Evolutionary conservation across 306 rosid genomes (phyloP).

Genomic region (peach (Prunus persica)): DNA sequence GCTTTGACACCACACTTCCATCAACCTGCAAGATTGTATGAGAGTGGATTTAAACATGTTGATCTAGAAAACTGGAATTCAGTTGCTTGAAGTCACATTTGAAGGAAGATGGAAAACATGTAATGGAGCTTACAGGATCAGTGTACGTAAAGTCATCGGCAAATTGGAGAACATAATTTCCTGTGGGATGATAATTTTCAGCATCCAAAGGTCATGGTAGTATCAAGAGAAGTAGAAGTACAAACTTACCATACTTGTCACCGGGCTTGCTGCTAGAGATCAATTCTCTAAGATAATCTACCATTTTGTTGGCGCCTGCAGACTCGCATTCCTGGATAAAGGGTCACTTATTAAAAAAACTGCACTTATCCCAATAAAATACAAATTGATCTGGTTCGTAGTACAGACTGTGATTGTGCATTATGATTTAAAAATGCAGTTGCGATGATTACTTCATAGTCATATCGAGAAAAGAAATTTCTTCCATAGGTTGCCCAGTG

Average conservation of each 20-base stretch:
- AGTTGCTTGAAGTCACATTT: constrained; percentile 17
- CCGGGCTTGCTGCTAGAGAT: constrained; percentile 69
- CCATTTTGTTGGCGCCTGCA: constrained; percentile 87
- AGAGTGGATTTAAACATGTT: constrained; percentile 7
- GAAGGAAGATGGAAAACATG: constrained; percentile 9
- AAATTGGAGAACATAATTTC: constrained; percentile 75
- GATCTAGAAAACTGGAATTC: constrained; percentile 3
- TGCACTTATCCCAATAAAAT: constrained; percentile 3
- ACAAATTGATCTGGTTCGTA: constrained; percentile 4
- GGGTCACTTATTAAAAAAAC: constrained; percentile 13
- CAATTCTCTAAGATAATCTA: constrained; percentile 61
- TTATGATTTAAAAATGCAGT: constrained; percentile 12
- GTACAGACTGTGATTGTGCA: constrained; percentile 5
- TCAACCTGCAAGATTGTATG: constrained; percentile 57
- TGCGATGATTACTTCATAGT: constrained; percentile 64
- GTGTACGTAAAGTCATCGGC: constrained; percentile 88
- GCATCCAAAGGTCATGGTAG: constrained; percentile 9
- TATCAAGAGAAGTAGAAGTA: constrained; percentile 11
- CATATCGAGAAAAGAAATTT: constrained; percentile 92
- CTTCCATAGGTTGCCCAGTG: constrained; percentile 95
- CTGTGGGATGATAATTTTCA: constrained; percentile 37
- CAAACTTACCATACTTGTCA: constrained; percentile 73
- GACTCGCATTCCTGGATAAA: constrained; percentile 85
- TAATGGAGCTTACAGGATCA: constrained; percentile 69
- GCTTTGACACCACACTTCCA: constrained; percentile 83